A percentile compares a stretch with the other conserved stretches of the same genome.
These are phyloP conservation scores for Rhododendron vialii DNA, from an alignment of 148 eudicot genomes.

Conservation along the genomic window DNA sequence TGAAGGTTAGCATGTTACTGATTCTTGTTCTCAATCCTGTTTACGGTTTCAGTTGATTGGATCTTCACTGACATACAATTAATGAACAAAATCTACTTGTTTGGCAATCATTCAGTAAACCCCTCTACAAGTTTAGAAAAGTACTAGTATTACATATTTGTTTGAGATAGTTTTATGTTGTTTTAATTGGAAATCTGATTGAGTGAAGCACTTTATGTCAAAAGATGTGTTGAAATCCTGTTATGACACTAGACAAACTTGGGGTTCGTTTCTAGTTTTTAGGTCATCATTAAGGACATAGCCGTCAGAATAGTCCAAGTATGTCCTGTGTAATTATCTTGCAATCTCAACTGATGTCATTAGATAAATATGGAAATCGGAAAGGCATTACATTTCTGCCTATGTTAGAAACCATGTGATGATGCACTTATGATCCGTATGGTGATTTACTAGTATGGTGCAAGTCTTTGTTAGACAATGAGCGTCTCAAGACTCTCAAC, in stretches of 20 bases:
- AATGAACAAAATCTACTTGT: background rate
- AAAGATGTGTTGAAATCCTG: background rate
- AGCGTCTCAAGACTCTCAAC: background rate
- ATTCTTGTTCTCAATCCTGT: background rate
- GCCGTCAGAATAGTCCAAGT: background rate
- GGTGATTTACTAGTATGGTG: background rate
- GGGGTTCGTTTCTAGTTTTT: background rate
- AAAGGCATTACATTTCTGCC: background rate
- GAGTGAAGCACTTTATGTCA: background rate
- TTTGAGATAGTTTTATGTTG: background rate
- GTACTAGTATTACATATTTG: background rate
- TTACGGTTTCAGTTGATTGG: background rate
- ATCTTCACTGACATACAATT: background rate
- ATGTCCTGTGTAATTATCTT: background rate
- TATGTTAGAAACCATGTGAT: background rate
- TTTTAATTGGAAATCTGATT: background rate
- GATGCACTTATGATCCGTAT: background rate
- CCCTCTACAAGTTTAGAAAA: background rate
- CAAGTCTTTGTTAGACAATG: background rate
- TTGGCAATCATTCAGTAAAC: background rate
- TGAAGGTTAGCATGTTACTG: conserved; percentile 29
- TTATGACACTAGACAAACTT: background rate
- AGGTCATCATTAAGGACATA: background rate
- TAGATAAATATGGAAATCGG: background rate
- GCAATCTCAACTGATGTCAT: background rate